These are phyloP conservation scores for Pseudogymnoascus sp. DNA, from an alignment of 2,329 filamentous ascomycete species.

Conservation along the genomic window DNA sequence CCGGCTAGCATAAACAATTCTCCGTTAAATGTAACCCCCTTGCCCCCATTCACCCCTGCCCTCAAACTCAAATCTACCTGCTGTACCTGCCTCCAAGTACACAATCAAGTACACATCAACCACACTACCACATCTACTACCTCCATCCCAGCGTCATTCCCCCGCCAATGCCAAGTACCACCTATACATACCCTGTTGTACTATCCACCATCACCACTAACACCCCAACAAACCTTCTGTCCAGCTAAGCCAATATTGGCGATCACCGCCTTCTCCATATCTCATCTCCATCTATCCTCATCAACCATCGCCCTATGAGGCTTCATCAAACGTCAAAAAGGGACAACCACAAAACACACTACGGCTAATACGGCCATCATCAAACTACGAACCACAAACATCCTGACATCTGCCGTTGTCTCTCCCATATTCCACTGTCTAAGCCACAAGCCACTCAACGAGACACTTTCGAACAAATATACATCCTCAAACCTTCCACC, in stretches of 20 bases:
- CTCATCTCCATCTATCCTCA: neutral
- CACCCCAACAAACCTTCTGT: neutral
- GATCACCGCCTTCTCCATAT: neutral
- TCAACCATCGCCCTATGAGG: neutral
- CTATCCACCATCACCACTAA: neutral
- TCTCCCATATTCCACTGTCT: neutral
- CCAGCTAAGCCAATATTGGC: neutral
- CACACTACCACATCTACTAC: neutral
- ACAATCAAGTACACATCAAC: no score
- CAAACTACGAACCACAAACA: neutral
- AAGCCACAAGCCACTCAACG: neutral
- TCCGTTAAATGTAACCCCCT: no score
- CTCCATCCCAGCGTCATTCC: neutral
- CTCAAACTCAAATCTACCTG: no score
- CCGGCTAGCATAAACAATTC: neutral
- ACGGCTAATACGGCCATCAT: neutral
- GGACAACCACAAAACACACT: neutral
- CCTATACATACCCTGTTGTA: neutral
- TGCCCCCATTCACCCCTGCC: no score
- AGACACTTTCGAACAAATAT: neutral
- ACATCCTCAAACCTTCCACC: neutral
- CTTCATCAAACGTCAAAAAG: neutral
- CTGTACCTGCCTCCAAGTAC: no score
- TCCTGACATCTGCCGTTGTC: neutral
- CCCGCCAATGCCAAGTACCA: slow-evolving; percentile 1